Evolutionary conservation across 441 rosid species (phyloP), one percentile per base, ranked within the genome.

Genomic region (Pelargonium australe): DNA sequence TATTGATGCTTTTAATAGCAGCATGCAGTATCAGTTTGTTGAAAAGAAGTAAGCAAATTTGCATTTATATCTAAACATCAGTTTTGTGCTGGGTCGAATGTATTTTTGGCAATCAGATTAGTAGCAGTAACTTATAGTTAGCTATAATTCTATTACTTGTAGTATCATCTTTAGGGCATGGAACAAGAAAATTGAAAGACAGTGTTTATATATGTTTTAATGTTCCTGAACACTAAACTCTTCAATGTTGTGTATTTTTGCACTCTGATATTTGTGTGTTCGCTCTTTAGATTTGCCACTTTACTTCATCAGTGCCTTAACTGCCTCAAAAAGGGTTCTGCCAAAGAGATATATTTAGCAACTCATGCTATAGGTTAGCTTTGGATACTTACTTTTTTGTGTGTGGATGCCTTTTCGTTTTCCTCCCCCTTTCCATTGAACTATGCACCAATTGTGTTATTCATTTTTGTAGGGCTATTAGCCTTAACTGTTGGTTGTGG

Each of bases 21-120:
- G 76, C 55, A 68, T 95, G 87, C 97, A 88, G 80, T 82, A 81
- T 72, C 84, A 87, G 73, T 95, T 92, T 77, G 84, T 88, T 7
- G 92, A 92, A 69, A 86, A 87, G 75, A 90, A 87, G 99, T 92
- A 80, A n/a, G n/a, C n/a, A n/a, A n/a, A n/a, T n/a, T n/a, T n/a
- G n/a, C n/a, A n/a, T n/a, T n/a, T n/a, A n/a, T n/a, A n/a, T n/a
- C n/a, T n/a, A n/a, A n/a, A n/a, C n/a, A n/a, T n/a, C n/a, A n/a
- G n/a, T 11, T 11, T 41, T 23, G 0, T 13, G 57, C 2, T 12
- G 57, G 57, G 17, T 49, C 13, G 13, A n/a, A n/a, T n/a, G n/a
- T n/a, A n/a, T n/a, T n/a, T n/a, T n/a, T n/a, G n/a, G n/a, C n/a
- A n/a, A n/a, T n/a, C n/a, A n/a, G n/a, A n/a, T n/a, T n/a, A n/a